Percentiles rank a stretch among this genome's conserved stretches.
Conservation (phyloP, 2,329 filamentous ascomycete species). For the Rhynchosporium graminicola region DNA sequence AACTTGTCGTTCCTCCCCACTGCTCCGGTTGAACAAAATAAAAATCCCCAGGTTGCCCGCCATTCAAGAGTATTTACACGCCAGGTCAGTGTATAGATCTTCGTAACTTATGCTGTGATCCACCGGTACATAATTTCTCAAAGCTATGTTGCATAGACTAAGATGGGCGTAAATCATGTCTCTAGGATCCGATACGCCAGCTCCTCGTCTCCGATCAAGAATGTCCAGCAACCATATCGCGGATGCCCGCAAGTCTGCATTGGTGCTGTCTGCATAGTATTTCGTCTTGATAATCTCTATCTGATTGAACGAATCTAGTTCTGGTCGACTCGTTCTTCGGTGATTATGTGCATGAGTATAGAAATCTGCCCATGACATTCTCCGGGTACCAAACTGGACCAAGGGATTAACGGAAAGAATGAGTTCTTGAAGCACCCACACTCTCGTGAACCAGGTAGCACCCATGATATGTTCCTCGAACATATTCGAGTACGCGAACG, state of each 20-base stretch:
- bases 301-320: too few relatives aligned
- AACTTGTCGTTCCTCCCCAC: too few relatives aligned
- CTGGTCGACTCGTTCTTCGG: too few relatives aligned
- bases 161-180: conserved; percentile 7
- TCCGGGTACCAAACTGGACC: conserved; percentile 9
- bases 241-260: not conserved
- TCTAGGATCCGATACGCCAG: not conserved
- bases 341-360: not conserved
- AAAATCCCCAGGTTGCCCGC: too few relatives aligned
- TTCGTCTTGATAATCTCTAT: too few relatives aligned
- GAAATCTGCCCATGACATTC: conserved; percentile 13
- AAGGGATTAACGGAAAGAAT: conserved; percentile 14
- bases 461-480: conserved; percentile 29
- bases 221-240: not conserved
- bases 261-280: not conserved
- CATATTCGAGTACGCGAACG: not conserved
- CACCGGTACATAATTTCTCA: not conserved
- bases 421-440: conserved; percentile 44
- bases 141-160: not conserved
- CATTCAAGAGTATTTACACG: not conserved
- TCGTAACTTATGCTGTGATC: not conserved
- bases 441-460: conserved; percentile 42
- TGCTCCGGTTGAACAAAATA: too few relatives aligned
- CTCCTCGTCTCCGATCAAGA: not conserved
- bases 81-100: not conserved